Conservation (phyloP, 371 early-diverging fungal genomes). For the Mucor ambiguus region DNA sequence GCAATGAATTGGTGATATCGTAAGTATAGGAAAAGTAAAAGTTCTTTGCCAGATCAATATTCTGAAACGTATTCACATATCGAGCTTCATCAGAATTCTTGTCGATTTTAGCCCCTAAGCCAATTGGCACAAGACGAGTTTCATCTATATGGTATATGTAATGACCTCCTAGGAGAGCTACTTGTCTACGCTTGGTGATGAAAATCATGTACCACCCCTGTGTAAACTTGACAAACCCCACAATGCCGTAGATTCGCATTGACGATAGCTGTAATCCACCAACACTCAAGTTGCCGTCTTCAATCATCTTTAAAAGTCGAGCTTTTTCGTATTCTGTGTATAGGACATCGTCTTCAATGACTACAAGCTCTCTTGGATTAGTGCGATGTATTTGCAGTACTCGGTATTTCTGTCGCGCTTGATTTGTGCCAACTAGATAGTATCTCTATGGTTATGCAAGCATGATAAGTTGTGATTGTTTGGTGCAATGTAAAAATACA, state of each 20-base stretch:
- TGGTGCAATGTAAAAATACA: not conserved
- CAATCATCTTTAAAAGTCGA: slow-evolving; percentile 81
- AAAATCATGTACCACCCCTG: slow-evolving; percentile 92
- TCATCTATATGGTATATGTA: slow-evolving; percentile 95
- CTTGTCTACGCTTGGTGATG: slow-evolving; percentile 86
- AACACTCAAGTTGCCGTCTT: slow-evolving; percentile 73
- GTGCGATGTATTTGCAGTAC: slow-evolving; percentile 91
- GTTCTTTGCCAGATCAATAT: slow-evolving; percentile 84
- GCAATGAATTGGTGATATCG: slow-evolving; percentile 90
- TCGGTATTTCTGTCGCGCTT: slow-evolving; percentile 72
- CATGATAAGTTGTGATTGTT: not conserved
- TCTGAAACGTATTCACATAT: slow-evolving; percentile 79
- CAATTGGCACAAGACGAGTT: slow-evolving; percentile 77
- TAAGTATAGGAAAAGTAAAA: slow-evolving; percentile 95
- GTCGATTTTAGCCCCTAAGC: slow-evolving; percentile 67
- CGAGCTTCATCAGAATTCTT: slow-evolving; percentile 81
- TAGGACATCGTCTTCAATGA: slow-evolving; percentile 70
- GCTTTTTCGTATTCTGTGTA: slow-evolving; percentile 78
- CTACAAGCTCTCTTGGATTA: slow-evolving; percentile 52
- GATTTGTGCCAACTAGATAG: slow-evolving; percentile 85
- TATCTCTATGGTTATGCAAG: slow-evolving; percentile 53
- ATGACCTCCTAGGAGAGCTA: slow-evolving; percentile 94
- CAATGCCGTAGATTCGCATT: slow-evolving; percentile 43
- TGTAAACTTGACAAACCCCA: slow-evolving; percentile 89
- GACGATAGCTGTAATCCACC: slow-evolving; percentile 77